Evolutionary conservation across 768 basidiomycete species (phyloP).

Genomic region (Pleurotus giganteus): DNA sequence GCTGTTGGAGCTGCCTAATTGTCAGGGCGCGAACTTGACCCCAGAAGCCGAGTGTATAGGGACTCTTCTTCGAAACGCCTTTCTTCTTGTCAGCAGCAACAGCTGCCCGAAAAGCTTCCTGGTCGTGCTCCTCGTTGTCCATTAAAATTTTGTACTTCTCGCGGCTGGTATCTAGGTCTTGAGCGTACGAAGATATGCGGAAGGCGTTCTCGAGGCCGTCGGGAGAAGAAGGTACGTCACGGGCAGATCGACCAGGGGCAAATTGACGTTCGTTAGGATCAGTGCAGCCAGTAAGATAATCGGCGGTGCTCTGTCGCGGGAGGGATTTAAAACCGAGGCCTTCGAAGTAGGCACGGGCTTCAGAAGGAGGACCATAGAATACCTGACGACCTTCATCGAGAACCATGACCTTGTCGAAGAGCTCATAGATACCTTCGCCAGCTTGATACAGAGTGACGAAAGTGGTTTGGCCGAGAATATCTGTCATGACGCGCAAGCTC

Average conservation of each 20-base stretch:
- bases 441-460: slow-evolving; percentile 85
- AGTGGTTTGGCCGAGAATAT: slow-evolving; percentile 76
- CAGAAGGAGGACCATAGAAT: slow-evolving; percentile 71
- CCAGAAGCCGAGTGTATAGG: slow-evolving; percentile 78
- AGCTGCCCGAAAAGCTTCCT: slow-evolving; percentile 74
- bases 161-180: slow-evolving; percentile 42
- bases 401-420: slow-evolving; percentile 88
- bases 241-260: slow-evolving; percentile 54
- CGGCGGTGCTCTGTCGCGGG: slow-evolving; percentile 82
- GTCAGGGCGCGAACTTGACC: slow-evolving; percentile 73
- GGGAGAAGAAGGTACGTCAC: slow-evolving; percentile 66
- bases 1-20: slow-evolving; percentile 69
- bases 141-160: slow-evolving; percentile 52
- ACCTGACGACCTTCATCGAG: slow-evolving; percentile 80
- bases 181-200: slow-evolving; percentile 43
- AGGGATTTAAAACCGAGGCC: slow-evolving; percentile 68
- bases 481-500: slow-evolving; percentile 78
- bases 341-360: slow-evolving; percentile 81
- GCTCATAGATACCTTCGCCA: slow-evolving; percentile 70
- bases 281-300: slow-evolving; percentile 83
- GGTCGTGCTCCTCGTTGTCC: slow-evolving; percentile 63
- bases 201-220: slow-evolving; percentile 66
- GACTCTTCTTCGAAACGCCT: slow-evolving; percentile 73
- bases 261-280: slow-evolving; percentile 86
- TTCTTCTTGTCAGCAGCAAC: slow-evolving; percentile 76